Evolutionary conservation across 1,139 yeast genomes (phyloP).

Genomic region (Pichia norvegensis): DNA sequence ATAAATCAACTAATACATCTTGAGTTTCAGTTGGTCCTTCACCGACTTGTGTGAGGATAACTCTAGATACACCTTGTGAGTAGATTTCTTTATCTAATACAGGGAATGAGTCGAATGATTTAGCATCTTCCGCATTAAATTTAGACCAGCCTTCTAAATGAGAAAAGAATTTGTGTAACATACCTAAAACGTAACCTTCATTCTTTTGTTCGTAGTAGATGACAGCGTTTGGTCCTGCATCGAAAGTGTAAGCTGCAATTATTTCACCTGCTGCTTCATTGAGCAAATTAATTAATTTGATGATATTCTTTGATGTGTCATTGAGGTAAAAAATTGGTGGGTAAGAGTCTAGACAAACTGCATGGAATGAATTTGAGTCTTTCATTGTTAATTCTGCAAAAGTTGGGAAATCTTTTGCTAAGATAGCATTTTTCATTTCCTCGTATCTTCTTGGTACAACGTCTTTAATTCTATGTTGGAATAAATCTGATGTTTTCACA

Average conservation of each 20-base stretch:
- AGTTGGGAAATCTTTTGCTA: slow-evolving; percentile 57
- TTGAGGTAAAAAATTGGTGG: slow-evolving; percentile 96
- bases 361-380: slow-evolving; percentile 96
- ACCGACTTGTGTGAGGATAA: slow-evolving; percentile 81
- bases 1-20: slow-evolving; percentile 45
- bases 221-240: slow-evolving; percentile 99
- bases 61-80: slow-evolving; percentile 64
- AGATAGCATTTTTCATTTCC: slow-evolving; percentile 73
- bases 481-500: slow-evolving; percentile 79
- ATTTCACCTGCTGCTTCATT: slow-evolving; percentile 57
- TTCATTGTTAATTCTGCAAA: slow-evolving; percentile 92
- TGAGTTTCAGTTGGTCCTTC: slow-evolving; percentile 65
- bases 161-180: slow-evolving; percentile 46
- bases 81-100: slow-evolving; percentile 44
- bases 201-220: slow-evolving; percentile 73
- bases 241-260: slow-evolving; percentile 92
- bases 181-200: slow-evolving; percentile 59
- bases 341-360: slow-evolving; percentile 87
- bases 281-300: slow-evolving; percentile 71
- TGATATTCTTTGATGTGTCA: slow-evolving; percentile 86
- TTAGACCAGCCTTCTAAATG: slow-evolving; percentile 65
- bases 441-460: slow-evolving; percentile 83
- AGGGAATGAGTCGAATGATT: slow-evolving; percentile 31
- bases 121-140: slow-evolving; percentile 7
- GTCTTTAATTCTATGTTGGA: slow-evolving; percentile 62